phyloP scores from a whole-genome alignment of 2,329 filamentous ascomycete genomes.

The Teratosphaeriaceae sp. region DNA sequence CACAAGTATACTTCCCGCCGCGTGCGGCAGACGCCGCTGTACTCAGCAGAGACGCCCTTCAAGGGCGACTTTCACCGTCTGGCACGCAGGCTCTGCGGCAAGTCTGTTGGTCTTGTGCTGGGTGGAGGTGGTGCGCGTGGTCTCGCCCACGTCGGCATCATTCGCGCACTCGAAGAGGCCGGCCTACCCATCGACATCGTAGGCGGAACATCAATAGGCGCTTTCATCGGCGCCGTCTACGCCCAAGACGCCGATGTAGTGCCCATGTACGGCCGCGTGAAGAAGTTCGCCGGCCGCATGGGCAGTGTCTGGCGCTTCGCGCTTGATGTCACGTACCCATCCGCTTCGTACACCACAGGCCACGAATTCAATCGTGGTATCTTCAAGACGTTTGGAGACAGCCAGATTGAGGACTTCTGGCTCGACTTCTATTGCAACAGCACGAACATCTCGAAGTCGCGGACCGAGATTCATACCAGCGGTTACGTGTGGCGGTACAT shows the following conservation, averaged over 20 bases:
- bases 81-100: conserved; percentile 82
- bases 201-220: conserved; percentile 91
- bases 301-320: conserved; percentile 98
- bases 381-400: conserved; percentile 95
- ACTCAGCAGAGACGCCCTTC: conserved; percentile 84
- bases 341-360: conserved; percentile 93
- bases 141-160: conserved; percentile 88
- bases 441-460: conserved; percentile 93
- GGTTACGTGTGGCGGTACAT: conserved; percentile 98
- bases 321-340: conserved; percentile 90
- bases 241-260: conserved; percentile 94
- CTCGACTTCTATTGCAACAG: conserved; percentile 99
- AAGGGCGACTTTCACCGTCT: conserved; percentile 96
- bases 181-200: conserved; percentile 94
- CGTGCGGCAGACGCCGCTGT: conserved; percentile 80
- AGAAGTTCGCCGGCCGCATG: conserved; percentile 99
- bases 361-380: conserved; percentile 99
- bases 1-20: conserved; percentile 96
- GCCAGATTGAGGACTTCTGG: conserved; percentile 99
- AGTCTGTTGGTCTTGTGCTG: conserved; percentile 88
- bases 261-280: conserved; percentile 91
- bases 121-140: conserved; percentile 90
- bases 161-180: conserved; percentile 89
- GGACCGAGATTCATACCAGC: conserved; percentile 86
- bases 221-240: conserved; percentile 92